Evolutionary conservation across 179 eudicot species (phyloP), one percentile per base, ranked within the genome.

Genomic region (Spinacia oleracea): DNA sequence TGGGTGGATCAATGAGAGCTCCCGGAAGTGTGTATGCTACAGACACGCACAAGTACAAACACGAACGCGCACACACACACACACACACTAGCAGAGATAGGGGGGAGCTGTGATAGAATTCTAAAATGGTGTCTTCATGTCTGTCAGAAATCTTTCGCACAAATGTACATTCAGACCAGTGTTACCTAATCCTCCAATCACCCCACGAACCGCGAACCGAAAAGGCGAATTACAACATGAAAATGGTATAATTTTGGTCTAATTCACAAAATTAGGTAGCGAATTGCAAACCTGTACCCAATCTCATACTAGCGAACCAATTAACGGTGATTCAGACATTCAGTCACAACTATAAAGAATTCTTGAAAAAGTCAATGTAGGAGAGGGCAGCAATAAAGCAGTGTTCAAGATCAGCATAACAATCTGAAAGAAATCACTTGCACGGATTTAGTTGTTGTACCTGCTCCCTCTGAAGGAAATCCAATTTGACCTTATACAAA

Each of bases 381-480:
- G 2, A 42, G n/a, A n/a, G n/a, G n/a, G n/a, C 31, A 45, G 10
- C 25, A 50, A 56, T 9, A n/a, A 34, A 46, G 63, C 27, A 51
- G 65, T n/a, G 25, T 20, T 51, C 21, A 29, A 62, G 3, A 67
- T 2, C 56, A 73, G 10, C 23, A 77, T 23, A 48, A 53, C 51
- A 55, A 31, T 73, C 42, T 6, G 9, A 21, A 75, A 81, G 69
- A 6, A 40, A 55, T 6, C 6, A 40, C 9, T 72, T 55, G 38
- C 51, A 29, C 40, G 34, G 32, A 16, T 15, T 16, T 62, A 80
- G 80, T 63, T 72, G 79, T 51, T 81, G 50, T 72, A 96, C 98
- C 97, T 92, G 94, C 45, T 96, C 98, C 79, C 89, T 86, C 31
- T 81, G 92, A 83, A 96, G 96, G 75, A 91, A 87, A 84, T 87